Evolutionary conservation across 148 eudicot genomes (phyloP).

Genomic region (Drosera capensis): DNA sequence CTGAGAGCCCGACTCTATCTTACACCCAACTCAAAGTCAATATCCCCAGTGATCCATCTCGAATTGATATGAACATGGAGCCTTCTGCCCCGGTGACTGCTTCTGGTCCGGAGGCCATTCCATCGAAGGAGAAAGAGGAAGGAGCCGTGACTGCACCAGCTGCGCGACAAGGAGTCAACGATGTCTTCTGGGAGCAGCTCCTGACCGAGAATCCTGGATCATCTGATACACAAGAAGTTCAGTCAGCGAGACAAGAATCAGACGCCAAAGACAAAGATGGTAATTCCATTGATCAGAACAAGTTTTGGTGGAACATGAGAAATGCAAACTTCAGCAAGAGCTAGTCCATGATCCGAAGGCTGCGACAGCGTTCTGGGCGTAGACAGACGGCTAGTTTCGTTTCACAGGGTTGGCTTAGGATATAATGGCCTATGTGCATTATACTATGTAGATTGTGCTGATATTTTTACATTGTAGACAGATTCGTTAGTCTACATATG

Average conservation of each 20-base stretch:
- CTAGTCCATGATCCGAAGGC: too few species aligned
- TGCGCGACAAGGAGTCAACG: constrained; percentile 46
- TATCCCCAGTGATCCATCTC: constrained; percentile 22
- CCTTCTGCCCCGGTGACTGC: constrained; percentile 16
- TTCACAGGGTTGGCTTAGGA: too few species aligned
- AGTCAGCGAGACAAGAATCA: constrained; percentile 32
- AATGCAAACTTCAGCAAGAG: constrained; percentile 37
- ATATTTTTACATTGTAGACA: too few species aligned
- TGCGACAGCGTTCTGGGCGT: too few species aligned
- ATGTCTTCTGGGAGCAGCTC: constrained; percentile 77
- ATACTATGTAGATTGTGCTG: too few species aligned
- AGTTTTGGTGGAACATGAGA: constrained; percentile 40
- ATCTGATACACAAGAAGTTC: constrained; percentile 30
- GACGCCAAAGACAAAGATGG: constrained; percentile 33
- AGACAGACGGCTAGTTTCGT: too few species aligned
- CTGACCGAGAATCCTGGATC: constrained; percentile 85
- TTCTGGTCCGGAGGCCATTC: constrained; percentile 13
- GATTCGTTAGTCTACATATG: too few species aligned
- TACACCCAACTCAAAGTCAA: constrained; percentile 51
- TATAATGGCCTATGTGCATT: too few species aligned
- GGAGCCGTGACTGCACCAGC: constrained; percentile 19
- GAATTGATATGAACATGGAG: constrained; percentile 50
- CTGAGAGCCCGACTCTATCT: constrained; percentile 43
- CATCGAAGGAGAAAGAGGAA: constrained; percentile 20
- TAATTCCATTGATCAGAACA: constrained; percentile 28